Evolutionary conservation across 2,329 filamentous ascomycete genomes (phyloP), one percentile per base, ranked within the genome.

Genomic region (Aspergillus versicolor): DNA sequence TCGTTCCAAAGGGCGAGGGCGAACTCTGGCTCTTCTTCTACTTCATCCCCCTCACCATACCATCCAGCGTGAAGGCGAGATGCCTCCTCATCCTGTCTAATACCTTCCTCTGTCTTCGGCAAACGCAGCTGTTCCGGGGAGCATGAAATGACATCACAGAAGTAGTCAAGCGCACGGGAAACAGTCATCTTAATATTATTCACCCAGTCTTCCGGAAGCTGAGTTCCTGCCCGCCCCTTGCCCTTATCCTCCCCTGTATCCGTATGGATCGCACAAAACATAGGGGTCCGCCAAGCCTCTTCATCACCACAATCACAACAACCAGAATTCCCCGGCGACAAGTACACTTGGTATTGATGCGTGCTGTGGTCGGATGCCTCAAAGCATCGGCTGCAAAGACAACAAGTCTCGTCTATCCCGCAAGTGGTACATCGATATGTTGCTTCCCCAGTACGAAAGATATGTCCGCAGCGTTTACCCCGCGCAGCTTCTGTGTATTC

Each of bases 271-370:
- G 92, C 93, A 78, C 94, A 99, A 71, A 73, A 75, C 62, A 97
- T 83, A 43, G 92, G 92, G 47, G 86, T 81, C 70, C 87, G 87
- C 93, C 95, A 99, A 11, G 94, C 95, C 75, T 99, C 95, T 19
- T 89, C 86, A 70, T 99, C 94, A 58, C 94, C 94, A 71, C 94
- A 99, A 75, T 99, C 94, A 75, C 94, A 99, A 77, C 95, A 97
- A 44, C 93, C 93, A 69, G 89, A 94, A 70, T 97, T 96, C 6
- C 93, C 93, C 2, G 89, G 86, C 1, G 92, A 96, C 46, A 96
- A 87, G 57, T 84, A 89, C 57, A 99, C 91, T 67, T 90, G 88
- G 54, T 97, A 92, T 78, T 91, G 90, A 75, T 99, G 94, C 12
- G 89, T 92, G 11, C 91, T 88, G 74, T 99, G 94, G 70, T 99